phyloP scores from a whole-genome alignment of 2,329 filamentous ascomycete species.

The Penicillium sp. region DNA sequence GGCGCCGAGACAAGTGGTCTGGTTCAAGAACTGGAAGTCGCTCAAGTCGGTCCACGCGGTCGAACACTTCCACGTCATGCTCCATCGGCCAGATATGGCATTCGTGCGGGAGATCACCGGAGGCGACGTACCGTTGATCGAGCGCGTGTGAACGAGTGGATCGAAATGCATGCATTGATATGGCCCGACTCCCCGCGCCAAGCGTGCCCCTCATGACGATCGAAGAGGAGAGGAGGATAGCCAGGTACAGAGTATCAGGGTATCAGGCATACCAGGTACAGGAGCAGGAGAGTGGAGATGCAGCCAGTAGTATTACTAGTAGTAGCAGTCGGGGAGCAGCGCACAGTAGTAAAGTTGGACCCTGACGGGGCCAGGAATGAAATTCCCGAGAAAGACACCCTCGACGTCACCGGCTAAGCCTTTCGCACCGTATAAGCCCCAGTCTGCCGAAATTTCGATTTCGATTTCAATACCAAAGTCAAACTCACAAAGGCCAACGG shows the following conservation, averaged over 20 bases:
- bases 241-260: no score
- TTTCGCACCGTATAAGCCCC: constrained; percentile 1
- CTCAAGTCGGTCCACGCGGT: constrained; percentile 85
- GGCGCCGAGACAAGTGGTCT: constrained; percentile 62
- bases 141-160: constrained; percentile 39
- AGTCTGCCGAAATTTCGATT: no score
- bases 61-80: constrained; percentile 95
- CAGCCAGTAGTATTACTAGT: no score
- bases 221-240: constrained; percentile 4
- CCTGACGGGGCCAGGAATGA: neutral
- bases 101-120: constrained; percentile 74
- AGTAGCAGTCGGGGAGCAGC: no score
- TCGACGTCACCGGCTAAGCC: constrained; percentile 21
- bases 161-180: constrained; percentile 5
- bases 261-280: no score
- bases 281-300: no score
- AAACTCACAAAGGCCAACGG: no score
- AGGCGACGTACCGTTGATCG: constrained; percentile 70
- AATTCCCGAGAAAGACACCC: neutral
- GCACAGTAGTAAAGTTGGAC: no score
- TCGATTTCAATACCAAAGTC: no score
- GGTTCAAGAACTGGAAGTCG: constrained; percentile 91
- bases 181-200: constrained; percentile 21
- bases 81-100: constrained; percentile 72
- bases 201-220: constrained; percentile 28